Base-by-base conservation (phyloP, 345 rosid species). In the Barbarea vulgaris region DNA sequence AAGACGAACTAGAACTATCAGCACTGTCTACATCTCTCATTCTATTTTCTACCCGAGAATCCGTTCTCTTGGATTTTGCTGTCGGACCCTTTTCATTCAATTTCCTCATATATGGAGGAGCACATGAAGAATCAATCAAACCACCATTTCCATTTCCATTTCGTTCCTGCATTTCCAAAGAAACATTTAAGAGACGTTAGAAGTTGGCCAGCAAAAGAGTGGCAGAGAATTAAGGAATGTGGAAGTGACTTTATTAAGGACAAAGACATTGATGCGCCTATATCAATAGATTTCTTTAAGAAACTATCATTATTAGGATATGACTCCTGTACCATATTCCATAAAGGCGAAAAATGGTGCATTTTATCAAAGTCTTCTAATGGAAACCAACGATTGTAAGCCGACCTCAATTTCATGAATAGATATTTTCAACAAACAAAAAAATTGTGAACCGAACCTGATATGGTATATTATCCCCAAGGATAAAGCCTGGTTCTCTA, bases 1-100 rank as follows among this genome's bases (percentile, higher is more conserved):
- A 77, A 79, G 89, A 79, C 46, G 89, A 72, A 52, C 84, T 79
- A 76, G 82, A 73, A 76, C 47, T 31, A 53, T 70, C 84, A 79
- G 56, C 80, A 57, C 44, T 47, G 14, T 82, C 79, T 52, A 64
- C 24, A 21, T 75, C 81, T 73, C 55, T 56, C 74, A 48, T 48
- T 81, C 77, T 79, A 64, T 80, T 63, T 46, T 84, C 84, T 64
- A 72, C 24, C 69, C 52, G 56, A 65, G 68, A 28, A 70, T 80
- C 75, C 51, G 61, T 50, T 9, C 36, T 69, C 70, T 74, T 61
- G 56, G 60, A 71, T 77, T 41, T 78, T 46, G 48, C 6, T 60
- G 78, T 44, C 28, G 65, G 81, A 46, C 37, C 75, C 74, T 74
- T 80, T 27, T 80, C 80, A 55, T 64, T 66, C 39, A 37, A 15